A percentile compares a stretch with the other conserved stretches of the same genome.
These are phyloP conservation scores for Ceratobasidium sp. DNA, from an alignment of 1,284 basidiomycete genomes.

Conservation along the genomic window DNA sequence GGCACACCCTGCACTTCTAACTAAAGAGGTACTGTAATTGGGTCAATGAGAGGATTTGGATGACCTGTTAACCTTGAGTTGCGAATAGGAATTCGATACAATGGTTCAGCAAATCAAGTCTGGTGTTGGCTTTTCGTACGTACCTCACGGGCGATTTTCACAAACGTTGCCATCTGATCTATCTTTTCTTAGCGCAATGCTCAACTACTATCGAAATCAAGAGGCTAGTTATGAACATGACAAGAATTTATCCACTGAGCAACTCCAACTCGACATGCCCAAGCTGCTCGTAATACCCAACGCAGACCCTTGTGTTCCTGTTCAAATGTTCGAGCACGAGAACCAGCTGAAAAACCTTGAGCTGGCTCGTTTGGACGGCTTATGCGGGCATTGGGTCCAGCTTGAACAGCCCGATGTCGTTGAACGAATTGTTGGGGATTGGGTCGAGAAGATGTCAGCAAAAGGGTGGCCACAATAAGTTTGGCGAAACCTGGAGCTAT, in stretches of 20 bases:
- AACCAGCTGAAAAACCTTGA: background rate
- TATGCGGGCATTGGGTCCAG: conserved; percentile 33
- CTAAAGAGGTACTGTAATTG: background rate
- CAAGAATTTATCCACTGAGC: background rate
- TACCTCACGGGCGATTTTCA: no score
- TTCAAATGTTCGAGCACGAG: background rate
- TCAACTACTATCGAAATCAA: conserved; percentile 12
- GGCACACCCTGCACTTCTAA: background rate
- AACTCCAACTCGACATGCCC: background rate
- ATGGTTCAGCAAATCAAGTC: background rate
- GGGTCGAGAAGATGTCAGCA: conserved; percentile 22
- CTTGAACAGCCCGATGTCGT: conserved; percentile 24
- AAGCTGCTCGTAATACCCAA: conserved; percentile 6
- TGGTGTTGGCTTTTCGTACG: background rate
- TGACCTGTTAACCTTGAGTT: no score
- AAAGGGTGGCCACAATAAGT: no score
- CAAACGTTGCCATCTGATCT: background rate
- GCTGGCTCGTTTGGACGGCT: background rate
- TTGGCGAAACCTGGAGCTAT: no score
- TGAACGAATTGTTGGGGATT: conserved; percentile 31
- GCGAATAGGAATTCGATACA: background rate
- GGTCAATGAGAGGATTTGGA: background rate
- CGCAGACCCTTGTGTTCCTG: conserved; percentile 5
- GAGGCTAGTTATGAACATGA: conserved; percentile 1
- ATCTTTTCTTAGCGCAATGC: background rate